These are phyloP conservation scores for Didymella keratinophila DNA, from an alignment of 2,329 filamentous ascomycete genomes.

Conservation along the genomic window DNA sequence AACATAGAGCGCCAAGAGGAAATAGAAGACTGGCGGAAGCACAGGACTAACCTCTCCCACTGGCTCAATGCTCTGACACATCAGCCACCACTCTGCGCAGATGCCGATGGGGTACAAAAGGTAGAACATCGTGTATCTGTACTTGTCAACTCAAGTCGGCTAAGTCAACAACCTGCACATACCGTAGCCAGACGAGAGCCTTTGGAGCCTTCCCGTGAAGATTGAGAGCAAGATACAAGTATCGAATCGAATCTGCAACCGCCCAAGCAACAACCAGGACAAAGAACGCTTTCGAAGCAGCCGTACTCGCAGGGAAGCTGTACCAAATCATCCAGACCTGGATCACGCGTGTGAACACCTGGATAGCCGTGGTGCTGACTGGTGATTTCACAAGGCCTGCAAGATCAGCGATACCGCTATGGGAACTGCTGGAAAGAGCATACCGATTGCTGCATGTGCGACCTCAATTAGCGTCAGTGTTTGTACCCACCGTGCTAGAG, in stretches of 20 bases:
- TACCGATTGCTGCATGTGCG: constrained; percentile 31
- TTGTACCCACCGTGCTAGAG: constrained; percentile 31
- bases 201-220: constrained; percentile 27
- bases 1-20: constrained; percentile 32
- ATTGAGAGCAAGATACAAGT: constrained; percentile 34
- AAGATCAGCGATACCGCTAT: neutral
- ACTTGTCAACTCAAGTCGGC: neutral
- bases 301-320: constrained; percentile 29
- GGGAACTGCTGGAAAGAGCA: neutral
- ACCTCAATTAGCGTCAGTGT: constrained; percentile 34
- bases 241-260: constrained; percentile 33
- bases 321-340: constrained; percentile 43
- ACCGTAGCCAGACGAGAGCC: constrained; percentile 33
- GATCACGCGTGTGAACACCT: constrained; percentile 37
- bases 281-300: constrained; percentile 28
- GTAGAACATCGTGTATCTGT: constrained; percentile 33
- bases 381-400: constrained; percentile 36
- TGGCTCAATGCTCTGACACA: constrained; percentile 28
- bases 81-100: constrained; percentile 39
- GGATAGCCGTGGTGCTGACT: constrained; percentile 33
- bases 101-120: constrained; percentile 39
- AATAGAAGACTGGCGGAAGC: constrained; percentile 31
- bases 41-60: constrained; percentile 20
- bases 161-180: neutral
- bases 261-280: constrained; percentile 34